Base-by-base conservation (phyloP, 441 rosid species). In the Mallotus japonicus region DNA sequence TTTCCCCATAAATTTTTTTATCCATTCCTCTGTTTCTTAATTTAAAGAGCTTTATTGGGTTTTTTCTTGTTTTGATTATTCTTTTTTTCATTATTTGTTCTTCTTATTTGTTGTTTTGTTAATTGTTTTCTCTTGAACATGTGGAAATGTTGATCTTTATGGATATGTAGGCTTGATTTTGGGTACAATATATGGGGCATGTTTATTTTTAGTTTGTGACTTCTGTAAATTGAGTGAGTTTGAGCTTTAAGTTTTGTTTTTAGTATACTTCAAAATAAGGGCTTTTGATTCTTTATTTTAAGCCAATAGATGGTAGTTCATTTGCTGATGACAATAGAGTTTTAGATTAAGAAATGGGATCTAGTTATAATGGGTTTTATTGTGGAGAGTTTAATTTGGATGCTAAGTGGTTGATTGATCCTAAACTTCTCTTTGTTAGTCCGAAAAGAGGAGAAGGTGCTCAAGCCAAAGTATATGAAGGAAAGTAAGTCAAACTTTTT, bases 391-490 rank as follows among this genome's bases (percentile, higher is more conserved):
- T 90, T 68, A 80, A 67, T 83, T 80, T 94, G 87, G 99, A 95
- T 80, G 80, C 78, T 28, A 95, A 87, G 86, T 90, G 95, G 97
- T 77, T 92, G 60, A 81, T 95, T 77, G 96, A 92, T 84, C 90
- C 28, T 24, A 24, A 24, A 24, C 28, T 24, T 24, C 28, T 24
- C 28, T 24, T 24, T 24, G 28, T 24, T 24, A 1, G 97, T 19
- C 97, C 99, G 2, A 92, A 91, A 84, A 88, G 90, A 82, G 97
- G 99, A 44, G 99, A 95, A 78, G 97, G 99, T 67, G 97, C 97
- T 75, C 99, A 92, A 86, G 97, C 97, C 77, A 92, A 95, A 83
- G 99, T 92, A 14, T 95, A 92, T 11, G 96, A 95, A 81, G 99
- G 97, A 75, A 95, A 90, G 99, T 95, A 86, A 89, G 99, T 88